Evolutionary conservation across 2,329 filamentous ascomycete genomes (phyloP).

Genomic region (Ophiostoma fasciatum): DNA sequence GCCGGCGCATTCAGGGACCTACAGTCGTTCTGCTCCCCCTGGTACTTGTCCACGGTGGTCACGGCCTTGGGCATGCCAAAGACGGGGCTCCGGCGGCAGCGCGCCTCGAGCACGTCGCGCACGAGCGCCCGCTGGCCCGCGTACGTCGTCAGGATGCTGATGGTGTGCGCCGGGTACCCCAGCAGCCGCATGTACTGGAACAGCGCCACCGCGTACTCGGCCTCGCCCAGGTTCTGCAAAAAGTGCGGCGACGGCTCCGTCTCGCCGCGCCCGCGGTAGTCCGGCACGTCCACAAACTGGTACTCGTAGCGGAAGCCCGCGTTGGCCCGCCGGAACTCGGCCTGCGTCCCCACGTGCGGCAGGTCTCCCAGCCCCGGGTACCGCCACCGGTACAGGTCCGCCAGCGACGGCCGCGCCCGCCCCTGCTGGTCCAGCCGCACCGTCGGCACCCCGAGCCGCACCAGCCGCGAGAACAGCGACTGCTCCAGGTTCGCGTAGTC

Average conservation of each 20-base stretch:
- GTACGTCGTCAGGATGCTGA: slow-evolving; percentile 86
- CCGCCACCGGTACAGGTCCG: slow-evolving; percentile 84
- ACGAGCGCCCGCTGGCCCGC: slow-evolving; percentile 84
- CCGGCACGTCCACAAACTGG: slow-evolving; percentile 89
- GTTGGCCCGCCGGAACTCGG: slow-evolving; percentile 70
- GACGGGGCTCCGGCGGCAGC: slow-evolving; percentile 67
- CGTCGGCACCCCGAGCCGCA: slow-evolving; percentile 82
- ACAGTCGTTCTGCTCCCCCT: slow-evolving; percentile 99
- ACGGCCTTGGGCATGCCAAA: slow-evolving; percentile 85
- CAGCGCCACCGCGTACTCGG: slow-evolving; percentile 89
- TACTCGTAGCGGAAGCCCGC: slow-evolving; percentile 87
- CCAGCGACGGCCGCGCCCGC: slow-evolving; percentile 73
- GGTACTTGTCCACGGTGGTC: slow-evolving; percentile 95
- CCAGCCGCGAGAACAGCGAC: slow-evolving; percentile 80
- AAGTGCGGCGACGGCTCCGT: slow-evolving; percentile 85
- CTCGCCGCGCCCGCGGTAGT: slow-evolving; percentile 86
- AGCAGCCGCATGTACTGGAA: slow-evolving; percentile 96
- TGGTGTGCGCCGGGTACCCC: slow-evolving; percentile 71
- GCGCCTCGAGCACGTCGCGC: slow-evolving; percentile 67
- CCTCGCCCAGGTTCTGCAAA: slow-evolving; percentile 90
- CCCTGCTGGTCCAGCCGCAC: slow-evolving; percentile 89
- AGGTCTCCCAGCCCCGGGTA: slow-evolving; percentile 71
- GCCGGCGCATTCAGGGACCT: too few relatives aligned
- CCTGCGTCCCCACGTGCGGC: slow-evolving; percentile 50
- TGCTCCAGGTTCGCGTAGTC: slow-evolving; percentile 95